Conservation (phyloP, 2,329 filamentous ascomycete genomes). For the Colletotrichum ledebouriae region DNA sequence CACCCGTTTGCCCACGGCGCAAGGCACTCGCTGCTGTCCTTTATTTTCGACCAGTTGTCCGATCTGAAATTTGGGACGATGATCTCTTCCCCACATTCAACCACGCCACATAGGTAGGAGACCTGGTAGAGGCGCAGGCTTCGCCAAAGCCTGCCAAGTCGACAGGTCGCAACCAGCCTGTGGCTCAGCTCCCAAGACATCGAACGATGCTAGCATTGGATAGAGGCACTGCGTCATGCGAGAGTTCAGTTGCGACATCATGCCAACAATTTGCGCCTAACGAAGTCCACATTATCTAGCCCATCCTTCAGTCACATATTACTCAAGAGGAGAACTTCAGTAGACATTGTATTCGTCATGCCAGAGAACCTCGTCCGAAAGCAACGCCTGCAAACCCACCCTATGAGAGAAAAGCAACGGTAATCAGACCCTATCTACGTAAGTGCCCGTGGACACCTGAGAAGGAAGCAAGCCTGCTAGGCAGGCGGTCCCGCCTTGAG, state of each 20-base stretch:
- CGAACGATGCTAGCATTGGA: background rate
- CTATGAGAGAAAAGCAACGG: constrained; percentile 5
- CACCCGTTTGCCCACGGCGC: background rate
- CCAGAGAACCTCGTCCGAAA: constrained; percentile 10
- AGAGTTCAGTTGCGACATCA: too few relatives aligned
- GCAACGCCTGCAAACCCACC: constrained; percentile 37
- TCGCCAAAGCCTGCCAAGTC: background rate
- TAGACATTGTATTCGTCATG: constrained; percentile 4
- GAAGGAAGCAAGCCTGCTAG: background rate
- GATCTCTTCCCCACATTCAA: too few relatives aligned
- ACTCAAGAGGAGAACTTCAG: background rate
- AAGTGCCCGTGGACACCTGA: too few relatives aligned
- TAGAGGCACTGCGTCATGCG: too few relatives aligned
- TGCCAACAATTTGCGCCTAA: too few relatives aligned
- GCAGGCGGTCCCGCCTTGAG: constrained; percentile 36
- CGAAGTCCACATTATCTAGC: too few relatives aligned
- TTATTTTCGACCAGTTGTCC: too few relatives aligned
- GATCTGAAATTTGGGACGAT: too few relatives aligned
- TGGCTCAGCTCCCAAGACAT: constrained; percentile 2
- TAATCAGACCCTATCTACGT: background rate
- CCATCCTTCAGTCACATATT: too few relatives aligned
- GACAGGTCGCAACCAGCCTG: background rate
- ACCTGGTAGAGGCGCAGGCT: background rate
- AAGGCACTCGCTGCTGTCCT: too few relatives aligned
- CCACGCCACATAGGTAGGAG: too few relatives aligned